Conservation (phyloP, 768 basidiomycete genomes). For the Crassisporium funariophilum region DNA sequence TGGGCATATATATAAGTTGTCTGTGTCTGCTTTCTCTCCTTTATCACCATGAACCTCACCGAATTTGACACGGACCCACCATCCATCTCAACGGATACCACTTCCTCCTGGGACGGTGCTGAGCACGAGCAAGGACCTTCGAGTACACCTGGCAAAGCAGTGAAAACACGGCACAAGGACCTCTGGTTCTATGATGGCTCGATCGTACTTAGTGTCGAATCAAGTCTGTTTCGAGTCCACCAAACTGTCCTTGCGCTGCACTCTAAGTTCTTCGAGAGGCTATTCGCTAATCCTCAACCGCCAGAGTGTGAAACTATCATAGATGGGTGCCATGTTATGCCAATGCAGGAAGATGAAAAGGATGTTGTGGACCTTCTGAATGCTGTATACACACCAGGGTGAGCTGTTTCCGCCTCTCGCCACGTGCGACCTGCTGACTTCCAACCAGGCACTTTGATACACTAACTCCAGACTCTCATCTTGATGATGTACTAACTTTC, state of each 20-base stretch:
- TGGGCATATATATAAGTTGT: no score
- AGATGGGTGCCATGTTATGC: slow-evolving; percentile 54
- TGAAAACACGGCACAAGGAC: slow-evolving; percentile 28
- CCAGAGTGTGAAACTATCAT: slow-evolving; percentile 37
- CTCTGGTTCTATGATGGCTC: slow-evolving; percentile 53
- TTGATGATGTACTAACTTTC: slow-evolving; percentile 46
- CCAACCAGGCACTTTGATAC: slow-evolving; percentile 38
- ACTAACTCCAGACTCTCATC: slow-evolving; percentile 35
- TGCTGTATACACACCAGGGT: slow-evolving; percentile 56
- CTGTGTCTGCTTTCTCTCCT: no score
- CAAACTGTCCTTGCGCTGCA: slow-evolving; percentile 51
- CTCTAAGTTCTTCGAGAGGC: slow-evolving; percentile 65
- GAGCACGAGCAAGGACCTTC: no score
- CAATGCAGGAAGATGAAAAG: slow-evolving; percentile 46
- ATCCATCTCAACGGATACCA: no score
- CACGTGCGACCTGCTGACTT: background rate
- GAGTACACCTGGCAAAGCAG: background rate
- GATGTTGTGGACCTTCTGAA: slow-evolving; percentile 53
- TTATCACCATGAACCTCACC: no score
- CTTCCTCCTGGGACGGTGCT: no score
- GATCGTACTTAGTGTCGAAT: slow-evolving; percentile 42
- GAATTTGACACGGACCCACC: no score
- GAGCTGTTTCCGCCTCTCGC: slow-evolving; percentile 15
- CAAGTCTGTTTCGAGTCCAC: slow-evolving; percentile 45
- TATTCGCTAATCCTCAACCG: slow-evolving; percentile 63